Evolutionary conservation across 495 filamentous ascomycete species (phyloP).

Genomic region (Penicillium pancosmium): DNA sequence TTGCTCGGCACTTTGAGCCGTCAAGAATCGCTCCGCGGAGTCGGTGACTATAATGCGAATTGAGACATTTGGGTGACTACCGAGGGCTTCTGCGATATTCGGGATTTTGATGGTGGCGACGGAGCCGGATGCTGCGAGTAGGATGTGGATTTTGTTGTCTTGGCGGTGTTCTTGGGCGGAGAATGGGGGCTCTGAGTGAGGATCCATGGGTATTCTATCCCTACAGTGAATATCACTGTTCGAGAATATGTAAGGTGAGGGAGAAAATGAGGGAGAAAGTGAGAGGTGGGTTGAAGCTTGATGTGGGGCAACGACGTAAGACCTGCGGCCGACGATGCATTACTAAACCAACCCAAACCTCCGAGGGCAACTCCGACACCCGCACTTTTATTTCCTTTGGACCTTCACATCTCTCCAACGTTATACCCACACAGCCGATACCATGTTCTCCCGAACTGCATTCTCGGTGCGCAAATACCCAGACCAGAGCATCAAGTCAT

Average conservation of each 20-base stretch:
- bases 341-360: conserved; percentile 16
- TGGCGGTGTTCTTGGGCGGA: conserved; percentile 36
- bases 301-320: conserved; percentile 16
- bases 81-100: conserved; percentile 64
- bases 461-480: conserved; percentile 34
- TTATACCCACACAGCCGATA: conserved; percentile 16
- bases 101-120: conserved; percentile 93
- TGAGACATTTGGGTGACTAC: conserved; percentile 56
- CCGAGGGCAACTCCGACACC: conserved; percentile 6
- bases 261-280: background rate
- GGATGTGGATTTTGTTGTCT: conserved; percentile 74
- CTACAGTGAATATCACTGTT: background rate
- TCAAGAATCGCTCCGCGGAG: conserved; percentile 71
- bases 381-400: conserved; percentile 1
- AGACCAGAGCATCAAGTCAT: background rate
- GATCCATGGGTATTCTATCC: background rate
- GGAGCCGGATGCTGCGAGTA: conserved; percentile 74
- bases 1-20: conserved; percentile 69
- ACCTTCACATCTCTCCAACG: background rate
- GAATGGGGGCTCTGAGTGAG: conserved; percentile 16
- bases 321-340: conserved; percentile 15
- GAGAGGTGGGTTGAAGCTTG: background rate
- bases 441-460: conserved; percentile 41
- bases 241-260: background rate
- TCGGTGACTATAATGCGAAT: conserved; percentile 79